Conservation (phyloP, 306 rosid genomes). For the Psophocarpus tetragonolobus region DNA sequence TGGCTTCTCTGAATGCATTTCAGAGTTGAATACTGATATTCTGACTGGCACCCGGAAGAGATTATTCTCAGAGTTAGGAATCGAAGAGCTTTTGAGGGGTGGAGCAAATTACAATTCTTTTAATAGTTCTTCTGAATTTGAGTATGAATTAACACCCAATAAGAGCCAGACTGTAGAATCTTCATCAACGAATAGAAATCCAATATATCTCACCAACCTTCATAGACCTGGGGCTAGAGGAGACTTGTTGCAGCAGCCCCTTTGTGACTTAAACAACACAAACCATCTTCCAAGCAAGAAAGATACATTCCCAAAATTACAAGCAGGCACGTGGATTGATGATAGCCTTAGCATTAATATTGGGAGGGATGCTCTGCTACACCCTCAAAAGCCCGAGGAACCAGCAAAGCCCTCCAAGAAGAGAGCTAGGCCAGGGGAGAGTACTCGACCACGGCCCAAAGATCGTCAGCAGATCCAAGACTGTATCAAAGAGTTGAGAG, state of each 20-base stretch:
- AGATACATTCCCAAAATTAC: constrained; percentile 53
- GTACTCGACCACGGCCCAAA: constrained; percentile 82
- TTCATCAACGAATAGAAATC: constrained; percentile 44
- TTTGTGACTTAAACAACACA: constrained; percentile 35
- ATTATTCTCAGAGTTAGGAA: constrained; percentile 66
- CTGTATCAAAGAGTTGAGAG: constrained; percentile 79
- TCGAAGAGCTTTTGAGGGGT: constrained; percentile 65
- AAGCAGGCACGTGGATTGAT: constrained; percentile 58
- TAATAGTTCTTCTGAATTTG: constrained; percentile 48
- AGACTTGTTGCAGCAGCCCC: constrained; percentile 38
- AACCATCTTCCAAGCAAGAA: constrained; percentile 45
- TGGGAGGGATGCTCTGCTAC: constrained; percentile 38
- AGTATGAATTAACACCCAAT: constrained; percentile 41
- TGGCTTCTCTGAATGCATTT: constrained; percentile 42
- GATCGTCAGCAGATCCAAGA: constrained; percentile 99
- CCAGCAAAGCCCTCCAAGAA: constrained; percentile 53
- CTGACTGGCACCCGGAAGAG: constrained; percentile 48
- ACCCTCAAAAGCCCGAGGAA: constrained; percentile 54
- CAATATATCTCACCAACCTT: constrained; percentile 37
- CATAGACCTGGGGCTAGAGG: constrained; percentile 28
- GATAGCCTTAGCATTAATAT: constrained; percentile 56
- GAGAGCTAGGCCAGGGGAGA: constrained; percentile 80
- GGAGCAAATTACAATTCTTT: constrained; percentile 41
- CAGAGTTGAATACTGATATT: constrained; percentile 47
- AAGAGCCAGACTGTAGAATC: constrained; percentile 46